Conservation (phyloP, 257 asterid species). For the Oldenlandia corymbosa region DNA sequence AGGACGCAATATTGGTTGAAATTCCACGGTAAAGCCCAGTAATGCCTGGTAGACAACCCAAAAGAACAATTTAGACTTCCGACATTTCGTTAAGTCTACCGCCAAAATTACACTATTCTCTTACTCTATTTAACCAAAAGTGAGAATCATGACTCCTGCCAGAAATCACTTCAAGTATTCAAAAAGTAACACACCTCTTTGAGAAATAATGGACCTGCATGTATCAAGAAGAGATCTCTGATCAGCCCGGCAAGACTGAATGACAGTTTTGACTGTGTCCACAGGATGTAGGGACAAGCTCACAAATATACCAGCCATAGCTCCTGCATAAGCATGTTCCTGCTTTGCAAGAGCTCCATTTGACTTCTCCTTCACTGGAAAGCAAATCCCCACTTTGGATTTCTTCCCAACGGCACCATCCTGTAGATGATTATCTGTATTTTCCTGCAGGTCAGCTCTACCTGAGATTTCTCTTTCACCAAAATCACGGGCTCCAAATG, state of each 20-base stretch:
- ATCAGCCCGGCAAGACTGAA: slow-evolving; percentile 67
- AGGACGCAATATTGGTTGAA: slow-evolving; percentile 69
- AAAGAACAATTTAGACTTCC: slow-evolving; percentile 19
- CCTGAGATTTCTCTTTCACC: slow-evolving; percentile 22
- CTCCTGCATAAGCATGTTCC: slow-evolving; percentile 96
- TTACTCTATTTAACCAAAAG: not conserved
- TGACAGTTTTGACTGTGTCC: slow-evolving; percentile 86
- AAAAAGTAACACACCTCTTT: slow-evolving; percentile 54
- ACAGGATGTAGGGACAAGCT: slow-evolving; percentile 89
- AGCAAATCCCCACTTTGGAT: slow-evolving; percentile 26
- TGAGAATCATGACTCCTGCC: not conserved
- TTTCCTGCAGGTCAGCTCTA: slow-evolving; percentile 16
- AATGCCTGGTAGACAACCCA: slow-evolving; percentile 45
- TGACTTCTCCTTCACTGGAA: slow-evolving; percentile 33
- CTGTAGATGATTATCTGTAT: slow-evolving; percentile 20
- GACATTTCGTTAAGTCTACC: not conserved
- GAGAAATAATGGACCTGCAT: slow-evolving; percentile 64
- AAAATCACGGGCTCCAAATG: slow-evolving; percentile 18
- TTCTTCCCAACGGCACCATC: slow-evolving; percentile 15
- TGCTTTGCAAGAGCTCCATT: slow-evolving; percentile 49
- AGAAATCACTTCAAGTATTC: not conserved
- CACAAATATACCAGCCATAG: slow-evolving; percentile 88
- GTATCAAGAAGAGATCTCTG: slow-evolving; percentile 54
- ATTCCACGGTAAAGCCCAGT: slow-evolving; percentile 89
- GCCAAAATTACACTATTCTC: not conserved